These are phyloP conservation scores for Chlorella ohadii DNA, from an alignment of 139 green algal genomes.

Conservation along the genomic window DNA sequence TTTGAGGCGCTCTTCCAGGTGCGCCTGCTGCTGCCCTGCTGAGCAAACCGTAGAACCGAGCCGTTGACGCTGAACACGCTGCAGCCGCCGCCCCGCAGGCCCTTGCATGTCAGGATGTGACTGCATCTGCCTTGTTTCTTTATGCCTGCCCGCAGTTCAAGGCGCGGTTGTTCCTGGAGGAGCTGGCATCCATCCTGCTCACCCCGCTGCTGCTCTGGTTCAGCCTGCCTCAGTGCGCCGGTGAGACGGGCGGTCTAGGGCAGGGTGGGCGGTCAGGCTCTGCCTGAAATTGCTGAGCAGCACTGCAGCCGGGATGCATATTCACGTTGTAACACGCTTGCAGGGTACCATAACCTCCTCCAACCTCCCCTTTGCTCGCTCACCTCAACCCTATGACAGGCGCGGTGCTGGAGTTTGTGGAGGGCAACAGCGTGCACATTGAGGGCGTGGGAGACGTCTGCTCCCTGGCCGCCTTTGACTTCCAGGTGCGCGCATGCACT, in stretches of 20 bases:
- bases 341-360: too few relatives aligned
- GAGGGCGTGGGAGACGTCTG: slow-evolving; percentile 93
- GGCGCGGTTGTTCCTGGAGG: slow-evolving; percentile 62
- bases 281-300: too few relatives aligned
- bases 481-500: not conserved
- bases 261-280: too few relatives aligned
- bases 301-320: too few relatives aligned
- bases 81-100: too few relatives aligned
- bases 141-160: not conserved
- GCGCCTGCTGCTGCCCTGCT: not conserved
- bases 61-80: too few relatives aligned
- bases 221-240: slow-evolving; percentile 62
- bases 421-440: slow-evolving; percentile 65
- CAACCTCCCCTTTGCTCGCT: too few relatives aligned
- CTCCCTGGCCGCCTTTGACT: slow-evolving; percentile 85
- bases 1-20: slow-evolving; percentile 85
- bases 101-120: too few relatives aligned
- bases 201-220: slow-evolving; percentile 89
- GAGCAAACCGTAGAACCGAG: too few relatives aligned
- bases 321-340: too few relatives aligned
- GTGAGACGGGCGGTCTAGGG: not conserved
- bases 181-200: slow-evolving; percentile 85
- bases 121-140: too few relatives aligned
- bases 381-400: too few relatives aligned
- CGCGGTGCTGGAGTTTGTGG: slow-evolving; percentile 87